These are phyloP conservation scores for Apocynum venetum DNA, from an alignment of 257 asterid species.

Conservation along the genomic window DNA sequence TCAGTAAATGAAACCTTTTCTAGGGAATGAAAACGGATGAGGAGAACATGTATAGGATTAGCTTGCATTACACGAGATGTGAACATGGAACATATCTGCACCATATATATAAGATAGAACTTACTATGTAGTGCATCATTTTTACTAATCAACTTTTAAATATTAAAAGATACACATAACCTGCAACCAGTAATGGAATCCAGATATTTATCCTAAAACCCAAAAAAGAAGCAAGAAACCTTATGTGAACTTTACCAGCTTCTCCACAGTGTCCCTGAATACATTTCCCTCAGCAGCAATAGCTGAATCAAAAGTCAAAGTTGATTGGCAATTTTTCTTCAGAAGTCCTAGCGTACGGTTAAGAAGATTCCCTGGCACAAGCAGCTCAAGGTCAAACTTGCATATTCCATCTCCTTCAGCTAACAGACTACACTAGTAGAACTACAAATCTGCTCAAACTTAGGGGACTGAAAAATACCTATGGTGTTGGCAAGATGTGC, in stretches of 20 bases:
- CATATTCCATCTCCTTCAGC: constrained; percentile 7
- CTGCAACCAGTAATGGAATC: neutral
- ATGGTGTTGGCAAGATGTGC: constrained; percentile 95
- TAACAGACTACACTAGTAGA: constrained; percentile 10
- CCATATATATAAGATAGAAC: neutral
- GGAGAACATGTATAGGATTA: neutral
- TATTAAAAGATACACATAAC: no score
- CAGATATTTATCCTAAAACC: neutral
- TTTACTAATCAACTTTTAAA: neutral
- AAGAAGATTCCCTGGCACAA: constrained; percentile 79
- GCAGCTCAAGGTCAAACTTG: constrained; percentile 8
- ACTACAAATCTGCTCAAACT: constrained; percentile 5
- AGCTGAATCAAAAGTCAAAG: constrained; percentile 62
- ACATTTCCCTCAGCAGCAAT: constrained; percentile 75
- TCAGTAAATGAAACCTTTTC: neutral
- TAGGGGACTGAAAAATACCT: constrained; percentile 41
- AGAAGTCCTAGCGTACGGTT: constrained; percentile 94
- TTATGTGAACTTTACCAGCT: constrained; percentile 52
- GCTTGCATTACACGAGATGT: neutral
- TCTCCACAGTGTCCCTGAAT: constrained; percentile 65
- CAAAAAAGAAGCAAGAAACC: neutral
- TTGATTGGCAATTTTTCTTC: constrained; percentile 82
- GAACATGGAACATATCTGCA: neutral
- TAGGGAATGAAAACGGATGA: neutral
- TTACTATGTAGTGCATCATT: neutral